These are phyloP conservation scores for Schwanniomyces pseudopolymorphus DNA, from an alignment of 805 yeast genomes.

Conservation along the genomic window DNA sequence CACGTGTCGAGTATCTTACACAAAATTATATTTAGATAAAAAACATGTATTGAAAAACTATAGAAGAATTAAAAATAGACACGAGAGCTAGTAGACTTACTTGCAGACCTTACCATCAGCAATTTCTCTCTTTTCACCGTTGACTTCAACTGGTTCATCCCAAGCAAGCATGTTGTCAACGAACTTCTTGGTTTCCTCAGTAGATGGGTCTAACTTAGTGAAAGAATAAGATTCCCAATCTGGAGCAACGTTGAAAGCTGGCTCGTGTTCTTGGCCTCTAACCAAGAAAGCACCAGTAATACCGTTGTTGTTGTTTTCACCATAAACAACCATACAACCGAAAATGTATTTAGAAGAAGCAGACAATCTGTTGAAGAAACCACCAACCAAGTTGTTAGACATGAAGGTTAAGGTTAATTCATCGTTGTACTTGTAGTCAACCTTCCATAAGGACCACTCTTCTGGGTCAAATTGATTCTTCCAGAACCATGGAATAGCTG, in stretches of 20 bases:
- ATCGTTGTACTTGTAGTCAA: conserved; percentile 95
- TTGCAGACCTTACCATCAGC: conserved; percentile 98
- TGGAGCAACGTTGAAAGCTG: conserved; percentile 98
- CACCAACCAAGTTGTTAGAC: conserved; percentile 98
- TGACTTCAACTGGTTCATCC: conserved; percentile 86
- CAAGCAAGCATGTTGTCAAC: conserved; percentile 94
- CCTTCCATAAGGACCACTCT: conserved; percentile 95
- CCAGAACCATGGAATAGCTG: conserved; percentile 98
- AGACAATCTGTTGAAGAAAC: conserved; percentile 92
- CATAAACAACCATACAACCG: conserved; percentile 92
- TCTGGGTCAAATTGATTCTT: conserved; percentile 79
- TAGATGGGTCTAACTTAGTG: conserved; percentile 78
- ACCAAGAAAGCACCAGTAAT: conserved; percentile 91
- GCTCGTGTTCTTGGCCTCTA: conserved; percentile 87
- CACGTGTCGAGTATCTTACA: conserved; percentile 1
- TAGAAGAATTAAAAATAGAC: not conserved
- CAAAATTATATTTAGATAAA: not conserved
- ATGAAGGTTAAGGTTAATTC: conserved; percentile 95
- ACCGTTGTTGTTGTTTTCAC: conserved; percentile 98
- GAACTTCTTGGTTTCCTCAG: conserved; percentile 74
- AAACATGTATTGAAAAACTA: not conserved
- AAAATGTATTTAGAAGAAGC: conserved; percentile 93
- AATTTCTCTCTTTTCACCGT: conserved; percentile 82
- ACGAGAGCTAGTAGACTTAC: conserved; percentile 37
- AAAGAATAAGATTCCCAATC: conserved; percentile 95